A percentile compares a stretch with the other conserved stretches of the same genome.
Conservation (phyloP, 495 filamentous ascomycete genomes). For the Lasiosphaeria hispida region DNA sequence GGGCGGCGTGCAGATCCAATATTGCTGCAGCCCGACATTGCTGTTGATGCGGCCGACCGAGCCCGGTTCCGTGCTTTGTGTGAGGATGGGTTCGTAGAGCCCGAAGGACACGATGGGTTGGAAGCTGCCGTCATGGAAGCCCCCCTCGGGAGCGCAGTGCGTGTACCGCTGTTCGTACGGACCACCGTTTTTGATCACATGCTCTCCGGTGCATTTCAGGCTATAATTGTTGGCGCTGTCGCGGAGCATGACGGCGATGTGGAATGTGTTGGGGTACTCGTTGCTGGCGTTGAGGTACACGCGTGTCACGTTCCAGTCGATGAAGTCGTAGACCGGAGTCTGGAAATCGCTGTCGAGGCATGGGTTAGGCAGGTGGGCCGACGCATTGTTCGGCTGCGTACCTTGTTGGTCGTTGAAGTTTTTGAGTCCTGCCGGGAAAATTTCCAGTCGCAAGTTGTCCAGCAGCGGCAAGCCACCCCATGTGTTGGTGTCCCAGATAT, state of each 20-base stretch:
- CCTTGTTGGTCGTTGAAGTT: background rate
- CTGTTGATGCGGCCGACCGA: background rate
- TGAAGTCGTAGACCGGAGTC: conserved; percentile 1
- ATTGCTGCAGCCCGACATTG: background rate
- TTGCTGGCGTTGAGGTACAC: background rate
- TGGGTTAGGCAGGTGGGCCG: background rate
- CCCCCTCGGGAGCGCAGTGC: background rate
- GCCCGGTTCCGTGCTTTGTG: background rate
- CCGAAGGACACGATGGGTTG: background rate
- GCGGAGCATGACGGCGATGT: conserved; percentile 5
- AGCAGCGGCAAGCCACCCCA: conserved; percentile 2
- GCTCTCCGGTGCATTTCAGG: background rate
- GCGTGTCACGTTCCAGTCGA: background rate
- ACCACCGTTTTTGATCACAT: background rate
- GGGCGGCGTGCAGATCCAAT: background rate
- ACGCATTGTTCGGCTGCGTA: background rate
- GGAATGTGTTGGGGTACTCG: background rate
- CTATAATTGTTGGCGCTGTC: conserved; percentile 7
- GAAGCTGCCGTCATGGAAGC: background rate
- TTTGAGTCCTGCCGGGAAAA: background rate
- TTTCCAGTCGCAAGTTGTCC: background rate
- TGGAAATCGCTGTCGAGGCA: background rate
- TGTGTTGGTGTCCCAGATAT: conserved; percentile 3
- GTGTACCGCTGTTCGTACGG: background rate
- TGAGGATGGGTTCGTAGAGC: background rate